phyloP scores from a whole-genome alignment of 768 basidiomycete species.

The Xerocomellus chrysenteron region DNA sequence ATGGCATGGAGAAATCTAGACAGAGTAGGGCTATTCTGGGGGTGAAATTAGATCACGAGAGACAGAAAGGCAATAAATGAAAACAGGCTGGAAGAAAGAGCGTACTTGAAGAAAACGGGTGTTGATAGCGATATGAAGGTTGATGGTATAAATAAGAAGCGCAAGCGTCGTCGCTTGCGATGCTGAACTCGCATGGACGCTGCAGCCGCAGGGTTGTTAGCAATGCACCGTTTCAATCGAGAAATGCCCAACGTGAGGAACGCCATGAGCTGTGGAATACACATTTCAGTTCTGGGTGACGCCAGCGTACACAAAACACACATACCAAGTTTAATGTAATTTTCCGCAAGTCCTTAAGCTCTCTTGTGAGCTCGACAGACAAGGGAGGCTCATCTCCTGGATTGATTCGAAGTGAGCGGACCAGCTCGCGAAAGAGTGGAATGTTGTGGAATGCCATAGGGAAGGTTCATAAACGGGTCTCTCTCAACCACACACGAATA shows the following conservation, averaged over 20 bases:
- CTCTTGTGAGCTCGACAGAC: conserved; percentile 16
- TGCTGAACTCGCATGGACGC: conserved; percentile 24
- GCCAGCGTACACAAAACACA: not conserved
- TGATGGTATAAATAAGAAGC: conserved; percentile 31
- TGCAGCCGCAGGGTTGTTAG: conserved; percentile 6
- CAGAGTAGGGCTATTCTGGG: conserved; percentile 14
- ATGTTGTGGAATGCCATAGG: conserved; percentile 10
- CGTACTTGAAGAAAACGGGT: conserved; percentile 20
- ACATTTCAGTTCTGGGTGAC: not conserved
- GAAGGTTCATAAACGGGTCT: not conserved
- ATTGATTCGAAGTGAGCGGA: not conserved
- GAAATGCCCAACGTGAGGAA: conserved; percentile 25
- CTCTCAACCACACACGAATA: not conserved
- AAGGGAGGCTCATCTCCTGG: not conserved
- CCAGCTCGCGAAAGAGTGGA: not conserved
- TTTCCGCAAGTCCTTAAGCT: conserved; percentile 25
- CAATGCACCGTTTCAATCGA: not conserved
- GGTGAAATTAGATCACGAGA: not conserved
- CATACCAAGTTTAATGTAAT: conserved; percentile 21
- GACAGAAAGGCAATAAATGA: not conserved
- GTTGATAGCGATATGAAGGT: conserved; percentile 23
- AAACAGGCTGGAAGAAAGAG: not conserved
- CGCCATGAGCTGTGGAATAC: conserved; percentile 22
- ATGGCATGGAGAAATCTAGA: conserved; percentile 23
- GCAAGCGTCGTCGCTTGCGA: conserved; percentile 23